Evolutionary conservation across 768 basidiomycete species (phyloP), one percentile per base, ranked within the genome.

Genomic region (Mycena vitilis): DNA sequence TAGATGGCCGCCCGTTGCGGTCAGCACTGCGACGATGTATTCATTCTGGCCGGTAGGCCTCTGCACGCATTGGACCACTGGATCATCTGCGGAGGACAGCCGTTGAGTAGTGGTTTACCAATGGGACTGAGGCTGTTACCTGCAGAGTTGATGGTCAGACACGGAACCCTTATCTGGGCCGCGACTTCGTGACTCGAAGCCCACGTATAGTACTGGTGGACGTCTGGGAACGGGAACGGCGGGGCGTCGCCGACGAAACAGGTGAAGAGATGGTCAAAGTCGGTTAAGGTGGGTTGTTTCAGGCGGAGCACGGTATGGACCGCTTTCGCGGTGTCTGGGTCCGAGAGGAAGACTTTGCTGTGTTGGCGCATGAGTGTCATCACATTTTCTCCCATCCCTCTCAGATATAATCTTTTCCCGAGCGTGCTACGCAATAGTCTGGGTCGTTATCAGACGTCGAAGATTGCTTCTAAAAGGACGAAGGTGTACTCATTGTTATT

Each of bases 311-410:
- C 80, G 12, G 75, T 75, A 7, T 80, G 75, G 13, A 87, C 77
- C 8, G 86, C 86, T 71, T 86, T 81, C 40, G 87, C 80, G 22
- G 88, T 81, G 60, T 85, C 81, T 42, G 88, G 83, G 54, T 71
- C 37, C 73, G 87, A 83, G 60, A 82, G 73, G 47, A 81, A 78
- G 34, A 91, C 77, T 22, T 81, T 71, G n/a, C 79, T 70, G 70
- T 94, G 89, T 47, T 82, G 83, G 70, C 80, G 84, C 66, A 92
- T 75, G 56, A 92, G 78, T 42, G 82, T 85, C 57, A 84, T 80
- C 20, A 95, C 83, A 76, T 95, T 96, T 65, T 80, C 81, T 4
- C 89, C 94, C 92, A 96, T 91, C 42, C 88, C 91, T 75, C 84
- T 88, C n/a, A 92, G 90, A 75, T 95, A 96, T 45, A 94, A 73